A percentile compares a stretch with the other conserved stretches of the same genome.
phyloP scores from a whole-genome alignment of 2,329 filamentous ascomycete species.

The Fusarium austroafricanum region DNA sequence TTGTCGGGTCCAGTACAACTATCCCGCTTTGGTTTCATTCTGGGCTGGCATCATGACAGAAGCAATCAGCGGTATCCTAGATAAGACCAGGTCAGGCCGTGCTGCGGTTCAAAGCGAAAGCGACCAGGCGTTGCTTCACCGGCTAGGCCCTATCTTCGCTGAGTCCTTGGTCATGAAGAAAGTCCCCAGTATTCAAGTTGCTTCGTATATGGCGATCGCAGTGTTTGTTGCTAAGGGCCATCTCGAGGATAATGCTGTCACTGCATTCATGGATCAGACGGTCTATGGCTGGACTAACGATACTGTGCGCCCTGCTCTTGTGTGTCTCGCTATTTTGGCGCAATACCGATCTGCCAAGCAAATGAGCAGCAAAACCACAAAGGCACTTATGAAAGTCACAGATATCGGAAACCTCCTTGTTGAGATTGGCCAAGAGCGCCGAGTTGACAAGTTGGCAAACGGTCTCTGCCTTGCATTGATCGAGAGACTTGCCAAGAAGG shows the following conservation, averaged over 20 bases:
- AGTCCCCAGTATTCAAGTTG: conserved; percentile 82
- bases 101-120: conserved; percentile 81
- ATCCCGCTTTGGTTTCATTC: conserved; percentile 83
- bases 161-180: conserved; percentile 81
- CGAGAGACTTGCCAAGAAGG: conserved; percentile 70
- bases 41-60: conserved; percentile 93
- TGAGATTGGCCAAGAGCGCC: conserved; percentile 72
- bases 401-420: conserved; percentile 69
- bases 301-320: conserved; percentile 78
- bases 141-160: conserved; percentile 76
- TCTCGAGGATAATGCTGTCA: conserved; percentile 82
- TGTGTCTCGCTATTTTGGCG: conserved; percentile 83
- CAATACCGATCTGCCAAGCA: conserved; percentile 79
- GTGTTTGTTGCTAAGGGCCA: conserved; percentile 86
- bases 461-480: conserved; percentile 76
- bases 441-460: conserved; percentile 77
- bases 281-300: conserved; percentile 80
- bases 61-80: conserved; percentile 83
- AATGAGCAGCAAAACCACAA: conserved; percentile 77
- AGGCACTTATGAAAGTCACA: conserved; percentile 72
- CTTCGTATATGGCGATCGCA: conserved; percentile 90
- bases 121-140: conserved; percentile 79
- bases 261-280: conserved; percentile 90
- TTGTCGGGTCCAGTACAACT: conserved; percentile 77
- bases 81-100: conserved; percentile 80